phyloP scores from a whole-genome alignment of 495 filamentous ascomycete genomes.

The Tuber brumale region DNA sequence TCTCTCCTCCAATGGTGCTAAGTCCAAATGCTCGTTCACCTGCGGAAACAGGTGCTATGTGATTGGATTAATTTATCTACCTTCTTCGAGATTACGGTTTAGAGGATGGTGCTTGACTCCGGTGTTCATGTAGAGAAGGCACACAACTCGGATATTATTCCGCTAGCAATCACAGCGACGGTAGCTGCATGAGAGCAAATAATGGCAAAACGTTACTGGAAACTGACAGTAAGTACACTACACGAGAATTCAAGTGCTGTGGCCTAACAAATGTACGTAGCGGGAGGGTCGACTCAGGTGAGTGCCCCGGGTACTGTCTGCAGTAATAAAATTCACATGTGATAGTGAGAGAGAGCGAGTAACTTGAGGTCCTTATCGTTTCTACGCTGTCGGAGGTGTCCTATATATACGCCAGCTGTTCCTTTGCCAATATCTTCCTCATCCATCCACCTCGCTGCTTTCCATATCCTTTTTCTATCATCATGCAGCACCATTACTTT shows the following conservation, averaged over 20 bases:
- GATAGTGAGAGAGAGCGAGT: too few species aligned
- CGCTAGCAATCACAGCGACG: background rate
- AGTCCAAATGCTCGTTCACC: background rate
- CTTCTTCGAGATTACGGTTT: background rate
- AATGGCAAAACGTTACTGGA: background rate
- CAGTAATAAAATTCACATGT: too few species aligned
- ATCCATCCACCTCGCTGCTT: too few species aligned
- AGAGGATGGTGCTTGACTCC: background rate
- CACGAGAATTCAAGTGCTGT: background rate
- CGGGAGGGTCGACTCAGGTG: background rate
- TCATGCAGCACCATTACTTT: too few species aligned
- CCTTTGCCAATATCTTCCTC: too few species aligned
- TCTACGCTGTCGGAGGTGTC: too few species aligned
- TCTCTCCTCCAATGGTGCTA: too few species aligned
- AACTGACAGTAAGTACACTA: background rate
- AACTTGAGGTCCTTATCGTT: too few species aligned
- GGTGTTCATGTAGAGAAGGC: background rate
- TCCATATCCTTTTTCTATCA: too few species aligned
- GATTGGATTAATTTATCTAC: background rate
- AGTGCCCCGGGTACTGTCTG: background rate
- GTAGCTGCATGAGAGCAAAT: background rate
- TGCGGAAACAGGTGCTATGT: background rate
- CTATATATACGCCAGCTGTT: too few species aligned
- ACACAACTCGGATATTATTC: background rate
- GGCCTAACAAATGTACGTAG: background rate